Base-by-base conservation (phyloP, 148 eudicot genomes). In the Rhododendron williamsianum region DNA sequence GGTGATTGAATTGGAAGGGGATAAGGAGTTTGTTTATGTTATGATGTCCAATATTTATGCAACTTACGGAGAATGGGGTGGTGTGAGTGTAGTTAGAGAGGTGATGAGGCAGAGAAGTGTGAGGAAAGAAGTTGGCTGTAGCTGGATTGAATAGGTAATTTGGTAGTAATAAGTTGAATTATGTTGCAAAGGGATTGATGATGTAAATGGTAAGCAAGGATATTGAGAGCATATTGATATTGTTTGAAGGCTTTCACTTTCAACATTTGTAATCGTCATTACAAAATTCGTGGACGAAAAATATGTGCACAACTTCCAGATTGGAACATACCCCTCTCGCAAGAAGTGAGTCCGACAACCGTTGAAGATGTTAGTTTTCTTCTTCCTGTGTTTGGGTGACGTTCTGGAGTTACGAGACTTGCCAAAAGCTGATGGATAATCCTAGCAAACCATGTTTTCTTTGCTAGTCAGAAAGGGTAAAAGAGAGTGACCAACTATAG, bases 21-120 rank as follows among this genome's bases (percentile, higher is more conserved):
- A 88, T 77, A 78, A 87, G 69, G 94, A 93, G 69, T 89, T 84
- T 86, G 95, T 92, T 1, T 94, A 90, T 88, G 95, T 93, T 0
- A 86, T 85, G 81, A 82, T 94, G 94, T 94, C 98, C 1, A 96
- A 93, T 83, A 86, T 96, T 8, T 92, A 92, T 79, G 94, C 96
- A 65, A 49, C 81, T 35, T 82, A 80, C 60, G 95, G 92, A 15
- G 90, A 90, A 46, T 94, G 96, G 98, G 90, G 80, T 36, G 92
- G 91, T 82, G 94, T 88, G 63, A 84, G 86, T 45, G 65, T 60
- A 23, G 76, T 91, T 38, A 92, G 98, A 91, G 86, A 89, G 89
- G 9, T 84, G 86, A 96, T 94, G 96, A 91, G 86, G 86, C 85
- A 81, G 79, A 90, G 82, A 84, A 90, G 91, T 19, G 92, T 93